A percentile compares a stretch with the other conserved stretches of the same genome.
phyloP scores from a whole-genome alignment of 2,329 filamentous ascomycete genomes.

The Metarhizium rileyi region DNA sequence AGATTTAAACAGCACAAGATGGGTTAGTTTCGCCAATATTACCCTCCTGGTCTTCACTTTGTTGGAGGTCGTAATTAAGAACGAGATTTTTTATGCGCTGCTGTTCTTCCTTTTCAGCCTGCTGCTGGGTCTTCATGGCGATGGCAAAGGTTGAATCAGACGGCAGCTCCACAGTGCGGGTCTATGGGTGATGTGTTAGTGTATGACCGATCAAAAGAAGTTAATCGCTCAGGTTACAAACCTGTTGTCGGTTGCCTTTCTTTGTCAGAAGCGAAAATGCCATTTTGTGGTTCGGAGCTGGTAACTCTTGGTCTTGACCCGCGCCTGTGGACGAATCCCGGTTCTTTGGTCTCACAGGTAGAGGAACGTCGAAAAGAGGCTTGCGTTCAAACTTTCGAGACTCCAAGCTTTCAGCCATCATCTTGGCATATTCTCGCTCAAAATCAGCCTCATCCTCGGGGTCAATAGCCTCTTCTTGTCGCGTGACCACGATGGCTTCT shows the following conservation, averaged over 20 bases:
- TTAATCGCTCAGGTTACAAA: slow-evolving; percentile 21
- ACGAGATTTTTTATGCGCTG: slow-evolving; percentile 98
- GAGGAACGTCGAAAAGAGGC: slow-evolving; percentile 86
- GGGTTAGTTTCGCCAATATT: slow-evolving; percentile 20
- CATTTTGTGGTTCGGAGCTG: slow-evolving; percentile 53
- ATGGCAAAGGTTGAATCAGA: slow-evolving; percentile 91
- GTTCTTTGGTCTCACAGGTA: slow-evolving; percentile 71
- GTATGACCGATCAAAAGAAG: not conserved
- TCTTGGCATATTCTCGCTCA: slow-evolving; percentile 92
- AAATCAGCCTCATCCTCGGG: slow-evolving; percentile 95
- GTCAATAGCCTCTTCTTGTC: slow-evolving; percentile 81
- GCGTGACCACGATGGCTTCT: slow-evolving; percentile 84
- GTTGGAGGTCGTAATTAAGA: slow-evolving; percentile 87
- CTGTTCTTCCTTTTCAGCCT: slow-evolving; percentile 91
- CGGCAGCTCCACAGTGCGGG: slow-evolving; percentile 79
- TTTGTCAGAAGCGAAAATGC: slow-evolving; percentile 95
- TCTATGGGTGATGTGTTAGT: slow-evolving; percentile 39
- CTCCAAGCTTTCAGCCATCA: slow-evolving; percentile 96
- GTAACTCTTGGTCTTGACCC: slow-evolving; percentile 16
- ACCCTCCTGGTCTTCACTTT: slow-evolving; percentile 74
- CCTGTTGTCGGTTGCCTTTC: slow-evolving; percentile 90
- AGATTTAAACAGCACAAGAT: not conserved
- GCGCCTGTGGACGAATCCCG: slow-evolving; percentile 42
- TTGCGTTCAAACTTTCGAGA: slow-evolving; percentile 95
- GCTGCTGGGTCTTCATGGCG: slow-evolving; percentile 91